phyloP scores from a whole-genome alignment of 1,284 basidiomycete species.

The Phellinidium pouzarii region DNA sequence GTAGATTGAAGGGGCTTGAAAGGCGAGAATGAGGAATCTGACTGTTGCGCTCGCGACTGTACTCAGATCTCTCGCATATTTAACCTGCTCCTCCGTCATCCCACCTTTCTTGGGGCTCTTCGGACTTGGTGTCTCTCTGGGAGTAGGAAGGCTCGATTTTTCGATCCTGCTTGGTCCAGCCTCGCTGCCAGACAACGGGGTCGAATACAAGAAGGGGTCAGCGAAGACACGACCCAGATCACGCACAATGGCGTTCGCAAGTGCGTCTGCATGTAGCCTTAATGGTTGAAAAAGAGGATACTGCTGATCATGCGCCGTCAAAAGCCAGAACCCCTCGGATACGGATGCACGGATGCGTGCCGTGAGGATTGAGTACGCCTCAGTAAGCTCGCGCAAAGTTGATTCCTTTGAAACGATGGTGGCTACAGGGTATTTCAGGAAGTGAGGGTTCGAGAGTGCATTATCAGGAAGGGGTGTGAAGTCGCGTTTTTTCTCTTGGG shows the following conservation, averaged over 20 bases:
- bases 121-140: conserved; percentile 35
- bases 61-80: conserved; percentile 68
- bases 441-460: conserved; percentile 54
- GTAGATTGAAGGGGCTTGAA: conserved; percentile 51
- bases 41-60: conserved; percentile 62
- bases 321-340: conserved; percentile 26
- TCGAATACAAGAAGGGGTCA: conserved; percentile 39
- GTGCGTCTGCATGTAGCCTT: conserved; percentile 39
- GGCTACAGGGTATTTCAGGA: conserved; percentile 54
- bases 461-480: conserved; percentile 64
- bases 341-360: conserved; percentile 52
- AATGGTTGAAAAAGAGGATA: conserved; percentile 69
- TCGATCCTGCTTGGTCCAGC: conserved; percentile 15
- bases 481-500: conserved; percentile 45
- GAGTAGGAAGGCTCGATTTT: conserved; percentile 36
- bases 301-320: conserved; percentile 47
- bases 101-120: conserved; percentile 60
- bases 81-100: conserved; percentile 68
- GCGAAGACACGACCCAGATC: conserved; percentile 58
- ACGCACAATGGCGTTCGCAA: conserved; percentile 50
- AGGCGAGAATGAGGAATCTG: conserved; percentile 51
- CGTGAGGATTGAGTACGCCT: conserved; percentile 63
- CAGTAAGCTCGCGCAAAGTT: conserved; percentile 51
- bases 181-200: conserved; percentile 24
- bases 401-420: conserved; percentile 45